A percentile compares a stretch with the other conserved stretches of the same genome.
These are phyloP conservation scores for Wallacemonas sp. DNA, from an alignment of 208 protist genomes.

Conservation along the genomic window DNA sequence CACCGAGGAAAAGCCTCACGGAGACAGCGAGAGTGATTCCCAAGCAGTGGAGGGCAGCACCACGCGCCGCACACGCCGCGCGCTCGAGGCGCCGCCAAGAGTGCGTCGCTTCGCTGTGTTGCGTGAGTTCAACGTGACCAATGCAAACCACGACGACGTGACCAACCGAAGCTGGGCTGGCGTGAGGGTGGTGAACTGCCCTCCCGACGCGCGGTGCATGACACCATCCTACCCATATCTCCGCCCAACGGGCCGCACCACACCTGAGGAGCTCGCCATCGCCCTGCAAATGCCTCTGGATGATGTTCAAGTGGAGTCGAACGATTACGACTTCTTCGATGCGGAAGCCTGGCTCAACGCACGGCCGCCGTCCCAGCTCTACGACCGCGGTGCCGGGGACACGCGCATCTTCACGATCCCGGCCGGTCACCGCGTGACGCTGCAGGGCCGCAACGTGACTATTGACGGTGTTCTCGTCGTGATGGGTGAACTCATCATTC, in stretches of 20 bases:
- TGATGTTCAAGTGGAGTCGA: background rate
- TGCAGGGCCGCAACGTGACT: constrained; percentile 15
- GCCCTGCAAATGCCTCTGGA: background rate
- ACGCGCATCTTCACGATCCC: constrained; percentile 22
- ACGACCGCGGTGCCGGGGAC: background rate
- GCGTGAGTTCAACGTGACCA: constrained; percentile 1
- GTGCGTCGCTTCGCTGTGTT: background rate
- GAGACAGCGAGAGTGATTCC: too few species aligned
- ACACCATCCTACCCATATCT: constrained; percentile 24
- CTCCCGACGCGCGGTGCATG: constrained; percentile 12
- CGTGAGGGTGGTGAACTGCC: background rate
- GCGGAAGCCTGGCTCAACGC: constrained; percentile 26
- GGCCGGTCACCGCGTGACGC: constrained; percentile 22
- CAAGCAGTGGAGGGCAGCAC: background rate
- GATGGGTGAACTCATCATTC: constrained; percentile 32
- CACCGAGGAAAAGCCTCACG: too few species aligned
- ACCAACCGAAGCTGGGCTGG: constrained; percentile 4
- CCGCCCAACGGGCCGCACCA: background rate
- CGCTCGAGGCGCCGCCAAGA: background rate
- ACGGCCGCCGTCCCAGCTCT: constrained; percentile 19
- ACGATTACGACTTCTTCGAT: constrained; percentile 25
- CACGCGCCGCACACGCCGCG: too few species aligned
- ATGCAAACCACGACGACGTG: background rate
- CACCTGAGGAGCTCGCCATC: background rate
- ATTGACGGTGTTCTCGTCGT: constrained; percentile 34